Base-by-base conservation (phyloP, 352 stramenopile genomes). In the Phytophthora foliorum region DNA sequence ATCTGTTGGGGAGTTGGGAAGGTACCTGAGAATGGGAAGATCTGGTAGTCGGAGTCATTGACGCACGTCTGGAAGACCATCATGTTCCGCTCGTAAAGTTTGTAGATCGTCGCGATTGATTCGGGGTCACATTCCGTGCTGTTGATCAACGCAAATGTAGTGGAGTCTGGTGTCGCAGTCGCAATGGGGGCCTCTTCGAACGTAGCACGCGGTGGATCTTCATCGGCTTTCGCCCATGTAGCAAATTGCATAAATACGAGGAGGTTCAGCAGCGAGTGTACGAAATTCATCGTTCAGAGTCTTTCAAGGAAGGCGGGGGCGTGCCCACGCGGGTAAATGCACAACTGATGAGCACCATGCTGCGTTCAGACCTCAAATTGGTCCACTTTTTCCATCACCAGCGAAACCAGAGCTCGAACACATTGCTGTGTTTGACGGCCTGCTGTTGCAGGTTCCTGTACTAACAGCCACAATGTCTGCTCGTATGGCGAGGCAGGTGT, bases 61-160 rank as follows among this genome's bases (percentile, higher is more conserved):
- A 83, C 78, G 46, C 80, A 89, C 19, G 63, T 57, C 57, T 86
- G 70, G 52, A 87, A 87, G 13, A 86, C 65, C 53, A 72, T 72
- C 6, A 52, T 72, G 71, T 87, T 89, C 44, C 69, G 66, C 10
- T 67, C 63, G 69, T 89, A 89, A 17, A 89, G 67, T 24, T 63
- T 42, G 62, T 80, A 78, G 34, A 78, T 63, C 0, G 57, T 73
- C 13, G 71, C 58, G 13, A 81, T 66, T 0, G 58, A 66, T 36
- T 75, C 50, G 5, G 48, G 16, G 32, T 78, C 70, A 59, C 80
- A 88, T 24, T 73, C 51, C 1, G 75, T 48, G 50, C 63, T 72
- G n/a, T 72, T 69, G 27, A 81, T 69, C 13, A 82, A 53, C 3
- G 58, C 55, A 59, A 85, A 88, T 9, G 60, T 69, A 8, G 44